Base-by-base conservation (phyloP, 257 asterid genomes). In the Jacaranda copaia region DNA sequence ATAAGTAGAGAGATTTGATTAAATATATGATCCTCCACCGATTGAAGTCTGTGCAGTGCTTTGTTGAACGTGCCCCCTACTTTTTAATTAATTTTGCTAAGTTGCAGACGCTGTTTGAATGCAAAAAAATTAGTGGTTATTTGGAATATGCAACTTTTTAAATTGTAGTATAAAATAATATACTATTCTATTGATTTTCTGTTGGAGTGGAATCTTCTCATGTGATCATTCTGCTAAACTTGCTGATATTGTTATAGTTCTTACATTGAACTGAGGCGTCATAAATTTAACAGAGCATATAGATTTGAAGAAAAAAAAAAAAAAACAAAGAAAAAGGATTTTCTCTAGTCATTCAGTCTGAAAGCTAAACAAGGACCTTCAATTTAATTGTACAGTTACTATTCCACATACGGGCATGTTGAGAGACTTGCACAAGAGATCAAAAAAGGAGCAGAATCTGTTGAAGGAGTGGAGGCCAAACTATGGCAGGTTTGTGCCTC, bases 381-480 rank as follows among this genome's bases (percentile, higher is more conserved):
- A 5, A 36, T 59, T 56, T 25, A 40, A 8, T 73, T 60, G 0
- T 56, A n/a, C 84, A 85, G 87, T 58, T 91, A 89, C 87, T 91
- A 91, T 77, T 88, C 95, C 6, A 86, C 78, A 19, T 89, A 91
- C 40, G 97, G 97, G 3, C 97, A 91, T 52, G 95, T 91, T 3
- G 93, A 86, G 83, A 86, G 69, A 72, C 88, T 91, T 5, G 97
- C 92, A 0, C 82, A 81, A 35, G 97, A 89, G 88, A 92, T 92
- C 43, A 84, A 85, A 85, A 92, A 79, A 82, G 97, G 97, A 14
- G 94, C 89, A 3, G 92, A 88, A 49, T 80, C 92, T 3, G 87
- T 89, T 13, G 88, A 89, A 81, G 93, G 96, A 5, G 94, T 92
- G 0, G 96, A 92, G 79, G 96, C 88, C 16, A 89, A 76, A 56